These are phyloP conservation scores for Lagenidium giganteum DNA, from an alignment of 352 stramenopile genomes.

Conservation along the genomic window DNA sequence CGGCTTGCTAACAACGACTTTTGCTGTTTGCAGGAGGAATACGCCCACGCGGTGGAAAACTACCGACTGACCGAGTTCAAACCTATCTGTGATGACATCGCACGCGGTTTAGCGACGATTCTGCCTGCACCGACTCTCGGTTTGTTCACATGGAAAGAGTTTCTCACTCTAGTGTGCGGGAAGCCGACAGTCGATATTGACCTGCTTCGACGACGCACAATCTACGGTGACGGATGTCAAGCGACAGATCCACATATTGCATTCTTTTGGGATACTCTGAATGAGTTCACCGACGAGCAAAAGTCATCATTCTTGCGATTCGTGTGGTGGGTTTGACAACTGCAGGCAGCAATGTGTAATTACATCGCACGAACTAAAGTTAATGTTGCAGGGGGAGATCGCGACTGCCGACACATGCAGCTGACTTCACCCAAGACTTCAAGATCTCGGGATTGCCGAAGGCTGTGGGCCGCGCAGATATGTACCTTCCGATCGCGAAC, in stretches of 20 bases:
- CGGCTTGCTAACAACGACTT: not conserved
- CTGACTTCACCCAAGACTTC: conserved; percentile 88
- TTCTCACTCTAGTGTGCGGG: conserved; percentile 87
- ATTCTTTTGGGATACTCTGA: conserved; percentile 89
- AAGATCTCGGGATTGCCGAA: conserved; percentile 86
- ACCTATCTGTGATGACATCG: conserved; percentile 64
- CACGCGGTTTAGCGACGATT: conserved; percentile 83
- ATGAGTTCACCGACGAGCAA: conserved; percentile 84
- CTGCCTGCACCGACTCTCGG: conserved; percentile 67
- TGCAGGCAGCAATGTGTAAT: conserved; percentile 3
- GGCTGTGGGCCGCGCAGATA: conserved; percentile 59
- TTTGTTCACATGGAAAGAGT: conserved; percentile 87
- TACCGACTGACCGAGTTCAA: conserved; percentile 82
- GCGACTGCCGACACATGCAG: conserved; percentile 84
- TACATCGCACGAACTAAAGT: conserved; percentile 1
- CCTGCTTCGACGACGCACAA: conserved; percentile 79
- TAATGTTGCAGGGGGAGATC: conserved; percentile 53
- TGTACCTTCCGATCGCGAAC: conserved; percentile 83
- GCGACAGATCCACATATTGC: conserved; percentile 82
- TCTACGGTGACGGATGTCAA: conserved; percentile 88
- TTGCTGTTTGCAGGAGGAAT: conserved; percentile 33
- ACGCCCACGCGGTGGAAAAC: conserved; percentile 66
- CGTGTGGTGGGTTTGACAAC: conserved; percentile 59
- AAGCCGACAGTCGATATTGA: conserved; percentile 86
- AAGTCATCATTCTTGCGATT: conserved; percentile 89